A percentile compares a stretch with the other conserved stretches of the same genome.
Conservation (phyloP, 441 rosid genomes). For the Erysimum cheiri region DNA sequence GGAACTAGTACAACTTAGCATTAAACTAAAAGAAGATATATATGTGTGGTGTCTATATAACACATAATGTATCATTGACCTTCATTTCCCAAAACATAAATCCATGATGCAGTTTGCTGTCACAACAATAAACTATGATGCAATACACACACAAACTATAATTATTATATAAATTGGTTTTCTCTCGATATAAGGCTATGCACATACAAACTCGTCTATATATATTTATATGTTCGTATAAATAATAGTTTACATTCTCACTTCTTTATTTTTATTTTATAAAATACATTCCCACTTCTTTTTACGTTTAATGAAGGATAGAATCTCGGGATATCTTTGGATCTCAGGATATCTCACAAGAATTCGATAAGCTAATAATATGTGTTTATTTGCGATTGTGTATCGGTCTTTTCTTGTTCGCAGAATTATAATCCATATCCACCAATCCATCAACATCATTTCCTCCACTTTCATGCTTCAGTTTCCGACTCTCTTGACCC, state of each 20-base stretch:
- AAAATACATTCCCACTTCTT: conserved; percentile 1
- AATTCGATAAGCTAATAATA: conserved; percentile 7
- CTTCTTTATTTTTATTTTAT: background rate
- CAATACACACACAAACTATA: background rate
- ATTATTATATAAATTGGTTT: background rate
- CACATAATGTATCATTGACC: background rate
- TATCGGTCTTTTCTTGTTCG: conserved; percentile 45
- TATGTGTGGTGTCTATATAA: background rate
- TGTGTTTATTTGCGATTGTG: conserved; percentile 39
- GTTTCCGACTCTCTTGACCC: conserved; percentile 30
- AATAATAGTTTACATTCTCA: conserved; percentile 25
- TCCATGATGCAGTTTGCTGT: background rate
- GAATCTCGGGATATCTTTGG: conserved; percentile 42
- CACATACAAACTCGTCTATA: conserved; percentile 16
- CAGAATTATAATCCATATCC: conserved; percentile 46
- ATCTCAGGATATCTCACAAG: conserved; percentile 42
- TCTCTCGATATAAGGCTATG: conserved; percentile 9
- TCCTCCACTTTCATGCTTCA: conserved; percentile 36
- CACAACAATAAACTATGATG: too few relatives aligned
- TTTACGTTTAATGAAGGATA: conserved; percentile 10
- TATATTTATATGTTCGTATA: conserved; percentile 1
- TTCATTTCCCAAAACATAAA: conserved; percentile 19
- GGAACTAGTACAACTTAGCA: background rate
- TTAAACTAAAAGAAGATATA: background rate
- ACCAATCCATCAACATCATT: conserved; percentile 43